Percentiles rank a stretch among this genome's conserved stretches.
phyloP scores from a whole-genome alignment of 179 eudicot species.

The Camellia oleifera region DNA sequence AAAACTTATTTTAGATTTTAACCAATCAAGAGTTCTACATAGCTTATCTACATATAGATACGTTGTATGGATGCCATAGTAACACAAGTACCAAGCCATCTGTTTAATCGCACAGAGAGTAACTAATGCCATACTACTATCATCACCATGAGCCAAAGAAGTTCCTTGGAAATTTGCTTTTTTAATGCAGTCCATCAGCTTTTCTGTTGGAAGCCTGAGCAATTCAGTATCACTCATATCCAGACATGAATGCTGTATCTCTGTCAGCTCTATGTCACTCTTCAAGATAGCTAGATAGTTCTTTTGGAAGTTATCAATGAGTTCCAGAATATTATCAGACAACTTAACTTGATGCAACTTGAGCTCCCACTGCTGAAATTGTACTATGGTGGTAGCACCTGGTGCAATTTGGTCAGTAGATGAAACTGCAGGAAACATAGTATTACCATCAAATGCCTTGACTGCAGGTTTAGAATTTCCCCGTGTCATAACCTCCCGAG shows the following conservation, averaged over 20 bases:
- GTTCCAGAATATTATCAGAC: conserved; percentile 43
- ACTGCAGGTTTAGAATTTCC: conserved; percentile 29
- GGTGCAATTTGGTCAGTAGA: conserved; percentile 26
- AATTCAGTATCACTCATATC: conserved; percentile 29
- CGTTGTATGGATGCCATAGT: conserved; percentile 50
- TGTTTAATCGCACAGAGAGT: conserved; percentile 59
- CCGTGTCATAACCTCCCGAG: conserved; percentile 34
- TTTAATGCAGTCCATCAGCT: conserved; percentile 37
- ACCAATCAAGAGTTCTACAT: conserved; percentile 29
- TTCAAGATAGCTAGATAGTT: conserved; percentile 41
- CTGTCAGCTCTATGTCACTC: conserved; percentile 27
- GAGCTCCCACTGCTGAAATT: conserved; percentile 33
- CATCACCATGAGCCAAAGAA: conserved; percentile 27
- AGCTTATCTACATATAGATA: conserved; percentile 40
- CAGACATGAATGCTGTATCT: conserved; percentile 17
- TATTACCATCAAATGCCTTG: conserved; percentile 27
- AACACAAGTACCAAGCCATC: conserved; percentile 68
- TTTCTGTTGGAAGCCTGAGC: conserved; percentile 49
- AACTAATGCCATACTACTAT: conserved; percentile 24
- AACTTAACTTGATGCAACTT: conserved; percentile 45
- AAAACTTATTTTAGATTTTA: conserved; percentile 36
- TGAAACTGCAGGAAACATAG: conserved; percentile 24
- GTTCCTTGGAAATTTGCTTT: conserved; percentile 20
- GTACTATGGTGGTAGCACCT: conserved; percentile 21
- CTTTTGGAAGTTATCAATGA: conserved; percentile 36